phyloP scores from a whole-genome alignment of 2,329 filamentous ascomycete species.

The Sporothrix humicola region DNA sequence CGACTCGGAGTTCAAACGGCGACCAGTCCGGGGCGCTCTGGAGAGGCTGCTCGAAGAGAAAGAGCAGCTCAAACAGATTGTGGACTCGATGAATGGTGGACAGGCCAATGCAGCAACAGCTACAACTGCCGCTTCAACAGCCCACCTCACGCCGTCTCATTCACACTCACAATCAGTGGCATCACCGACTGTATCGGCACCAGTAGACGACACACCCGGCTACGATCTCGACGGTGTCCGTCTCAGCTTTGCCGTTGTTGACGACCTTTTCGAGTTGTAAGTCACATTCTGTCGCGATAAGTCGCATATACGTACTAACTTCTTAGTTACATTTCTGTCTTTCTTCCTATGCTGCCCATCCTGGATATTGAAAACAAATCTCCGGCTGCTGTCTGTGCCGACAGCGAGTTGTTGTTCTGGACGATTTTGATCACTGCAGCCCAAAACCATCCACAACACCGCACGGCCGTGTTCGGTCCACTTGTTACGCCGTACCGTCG shows the following conservation, averaged over 20 bases:
- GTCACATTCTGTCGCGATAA: not conserved
- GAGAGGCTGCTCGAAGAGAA: slow-evolving; percentile 31
- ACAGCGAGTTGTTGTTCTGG: slow-evolving; percentile 33
- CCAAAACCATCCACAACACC: slow-evolving; percentile 28
- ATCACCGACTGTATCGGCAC: not conserved
- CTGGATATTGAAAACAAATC: slow-evolving; percentile 24
- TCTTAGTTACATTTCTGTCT: not conserved
- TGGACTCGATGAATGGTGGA: slow-evolving; percentile 1
- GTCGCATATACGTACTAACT: not conserved
- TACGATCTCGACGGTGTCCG: slow-evolving; percentile 16
- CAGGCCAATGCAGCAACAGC: not conserved
- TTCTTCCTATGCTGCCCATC: slow-evolving; percentile 23
- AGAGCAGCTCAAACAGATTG: slow-evolving; percentile 31
- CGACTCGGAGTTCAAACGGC: slow-evolving; percentile 31
- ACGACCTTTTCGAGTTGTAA: slow-evolving; percentile 27
- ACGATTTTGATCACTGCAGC: slow-evolving; percentile 24
- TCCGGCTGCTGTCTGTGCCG: not conserved
- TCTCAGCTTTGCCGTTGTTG: not conserved
- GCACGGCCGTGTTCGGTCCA: not conserved
- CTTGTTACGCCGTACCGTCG: slow-evolving; percentile 8
- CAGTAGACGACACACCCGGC: not conserved
- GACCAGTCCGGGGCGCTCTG: slow-evolving; percentile 26
- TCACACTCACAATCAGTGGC: not conserved
- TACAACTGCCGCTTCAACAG: not conserved
- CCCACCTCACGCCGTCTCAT: not conserved